Base-by-base conservation (phyloP, 2,329 filamentous ascomycete species). In the Curvularia sp. region DNA sequence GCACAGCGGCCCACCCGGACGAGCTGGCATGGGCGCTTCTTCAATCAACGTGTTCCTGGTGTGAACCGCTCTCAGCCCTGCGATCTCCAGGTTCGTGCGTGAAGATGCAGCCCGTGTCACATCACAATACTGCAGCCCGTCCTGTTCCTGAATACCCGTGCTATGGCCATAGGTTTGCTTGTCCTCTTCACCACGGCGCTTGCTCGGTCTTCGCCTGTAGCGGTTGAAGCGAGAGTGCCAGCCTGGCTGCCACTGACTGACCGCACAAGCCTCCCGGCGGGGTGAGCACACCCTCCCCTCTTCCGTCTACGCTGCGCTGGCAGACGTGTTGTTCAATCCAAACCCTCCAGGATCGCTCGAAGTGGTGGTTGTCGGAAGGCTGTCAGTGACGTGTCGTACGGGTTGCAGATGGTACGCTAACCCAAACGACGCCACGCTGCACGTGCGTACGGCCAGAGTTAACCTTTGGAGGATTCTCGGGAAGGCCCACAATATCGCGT, bases 61-160 rank as follows among this genome's bases (percentile, higher is more conserved):
- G 60, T 55, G 65, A 66, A 68, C 67, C 49, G 60, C 59, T 70
- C 69, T 70, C 69, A 70, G 66, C 69, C 69, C 65, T 70, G 65
- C 57, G 62, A 64, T 65, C 64, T 62, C 58, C 62, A 53, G 64
- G 63, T 62, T 61, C 55, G 56, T 63, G 65, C 65, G 59, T 65
- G 48, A 42, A 27, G 46, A 64, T 69, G 66, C 66, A 68, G 65
- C 65, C 64, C 60, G 60, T 63, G 59, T 68, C 67, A 68, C 67
- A 66, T 69, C 66, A 65, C 66, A 67, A 41, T 57, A 49, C 61
- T 59, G 49, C 54, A 64, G 55, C 51, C 58, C 53, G 58, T 64
- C 61, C 63, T 50, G 66, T 68, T 64, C 66, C 66, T 67, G 64
- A 55, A 63, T 53, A 43, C 56, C 52, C 51, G 61, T 67, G 68